These are phyloP conservation scores for Salix suchowensis DNA, from an alignment of 345 rosid species.

Conservation along the genomic window DNA sequence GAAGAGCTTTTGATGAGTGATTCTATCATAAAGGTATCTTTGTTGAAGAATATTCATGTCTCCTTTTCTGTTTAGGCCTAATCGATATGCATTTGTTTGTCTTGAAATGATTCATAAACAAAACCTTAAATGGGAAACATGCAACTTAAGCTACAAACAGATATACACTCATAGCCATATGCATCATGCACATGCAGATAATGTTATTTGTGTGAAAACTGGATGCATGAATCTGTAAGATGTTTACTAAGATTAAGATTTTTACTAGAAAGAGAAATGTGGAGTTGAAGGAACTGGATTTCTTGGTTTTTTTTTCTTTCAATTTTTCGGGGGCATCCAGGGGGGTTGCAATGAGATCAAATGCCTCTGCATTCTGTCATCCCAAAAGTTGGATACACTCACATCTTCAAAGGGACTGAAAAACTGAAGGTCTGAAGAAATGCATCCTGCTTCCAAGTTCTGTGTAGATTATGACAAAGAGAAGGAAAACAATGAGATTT, in stretches of 20 bases:
- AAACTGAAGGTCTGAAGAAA: background rate
- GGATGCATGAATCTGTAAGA: background rate
- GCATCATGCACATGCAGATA: background rate
- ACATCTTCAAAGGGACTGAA: background rate
- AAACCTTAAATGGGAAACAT: background rate
- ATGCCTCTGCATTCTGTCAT: background rate
- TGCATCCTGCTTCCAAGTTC: background rate
- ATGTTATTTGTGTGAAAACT: background rate
- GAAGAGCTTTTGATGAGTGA: constrained; percentile 98
- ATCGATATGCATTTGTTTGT: background rate
- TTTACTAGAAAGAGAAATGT: background rate
- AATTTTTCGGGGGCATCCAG: too few species aligned
- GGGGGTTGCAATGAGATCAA: background rate
- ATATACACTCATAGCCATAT: background rate
- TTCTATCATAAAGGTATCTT: constrained; percentile 81
- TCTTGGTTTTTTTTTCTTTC: background rate
- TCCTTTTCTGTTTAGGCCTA: background rate
- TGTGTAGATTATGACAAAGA: background rate
- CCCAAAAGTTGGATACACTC: background rate
- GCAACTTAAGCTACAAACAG: background rate
- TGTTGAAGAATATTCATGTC: background rate
- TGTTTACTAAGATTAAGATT: background rate
- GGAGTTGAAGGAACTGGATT: background rate
- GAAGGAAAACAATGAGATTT: background rate
- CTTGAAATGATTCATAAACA: background rate